Conservation (phyloP, 768 basidiomycete genomes). For the Russula griseocarnosa region DNA sequence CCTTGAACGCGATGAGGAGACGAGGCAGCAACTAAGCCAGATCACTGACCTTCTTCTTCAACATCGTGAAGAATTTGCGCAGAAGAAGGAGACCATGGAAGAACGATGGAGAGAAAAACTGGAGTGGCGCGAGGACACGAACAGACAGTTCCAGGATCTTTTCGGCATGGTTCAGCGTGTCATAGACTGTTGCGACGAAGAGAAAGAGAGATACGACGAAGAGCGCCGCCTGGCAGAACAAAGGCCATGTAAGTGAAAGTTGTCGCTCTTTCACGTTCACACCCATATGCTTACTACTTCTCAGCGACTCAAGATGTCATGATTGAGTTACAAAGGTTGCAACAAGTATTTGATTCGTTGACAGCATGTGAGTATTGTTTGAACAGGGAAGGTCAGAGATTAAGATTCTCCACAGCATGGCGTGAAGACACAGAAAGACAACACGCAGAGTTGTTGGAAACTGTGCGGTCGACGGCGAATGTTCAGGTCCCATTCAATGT, state of each 20-base stretch:
- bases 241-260: slow-evolving; percentile 48
- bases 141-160: slow-evolving; percentile 52
- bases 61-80: slow-evolving; percentile 54
- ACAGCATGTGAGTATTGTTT: slow-evolving; percentile 49
- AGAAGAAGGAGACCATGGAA: slow-evolving; percentile 59
- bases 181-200: slow-evolving; percentile 51
- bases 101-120: slow-evolving; percentile 62
- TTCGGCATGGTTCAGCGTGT: slow-evolving; percentile 59
- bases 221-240: slow-evolving; percentile 48
- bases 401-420: slow-evolving; percentile 46
- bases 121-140: slow-evolving; percentile 54
- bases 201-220: slow-evolving; percentile 50
- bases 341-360: slow-evolving; percentile 50
- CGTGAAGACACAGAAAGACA: slow-evolving; percentile 60
- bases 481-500: slow-evolving; percentile 83
- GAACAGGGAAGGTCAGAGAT: background rate
- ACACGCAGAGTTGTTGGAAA: slow-evolving; percentile 62
- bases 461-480: slow-evolving; percentile 65
- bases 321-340: slow-evolving; percentile 52
- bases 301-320: slow-evolving; percentile 58
- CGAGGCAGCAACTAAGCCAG: slow-evolving; percentile 60
- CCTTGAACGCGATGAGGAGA: slow-evolving; percentile 55
- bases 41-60: slow-evolving; percentile 71
- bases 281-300: slow-evolving; percentile 25
- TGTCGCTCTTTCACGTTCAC: slow-evolving; percentile 1